Conservation (phyloP, 371 early-diverging fungal genomes). For the Mortierella sp. region DNA sequence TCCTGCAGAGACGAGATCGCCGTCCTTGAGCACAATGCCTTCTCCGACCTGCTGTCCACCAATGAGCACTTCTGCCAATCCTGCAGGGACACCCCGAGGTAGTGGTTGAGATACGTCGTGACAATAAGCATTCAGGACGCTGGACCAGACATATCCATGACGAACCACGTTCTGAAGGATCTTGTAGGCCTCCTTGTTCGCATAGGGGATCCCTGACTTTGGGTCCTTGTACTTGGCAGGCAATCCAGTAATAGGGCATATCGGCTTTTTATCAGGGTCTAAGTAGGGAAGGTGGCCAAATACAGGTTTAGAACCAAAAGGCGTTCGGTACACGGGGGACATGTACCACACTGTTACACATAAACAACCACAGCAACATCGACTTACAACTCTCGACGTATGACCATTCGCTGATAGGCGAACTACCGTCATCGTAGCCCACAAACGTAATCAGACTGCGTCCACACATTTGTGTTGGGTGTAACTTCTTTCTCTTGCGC, state of each 20-base stretch:
- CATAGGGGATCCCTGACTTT: conserved; percentile 68
- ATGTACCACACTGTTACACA: not conserved
- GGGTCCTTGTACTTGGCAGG: conserved; percentile 76
- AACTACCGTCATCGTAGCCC: conserved; percentile 41
- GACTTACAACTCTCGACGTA: conserved; percentile 40
- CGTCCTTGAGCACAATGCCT: conserved; percentile 48
- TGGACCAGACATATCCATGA: conserved; percentile 53
- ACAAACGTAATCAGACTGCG: conserved; percentile 48
- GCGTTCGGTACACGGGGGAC: not conserved
- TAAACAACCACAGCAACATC: not conserved
- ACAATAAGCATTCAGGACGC: conserved; percentile 48
- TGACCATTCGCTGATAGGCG: conserved; percentile 44
- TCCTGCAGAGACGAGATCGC: conserved; percentile 40
- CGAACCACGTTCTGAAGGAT: conserved; percentile 55
- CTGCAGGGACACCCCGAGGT: conserved; percentile 46
- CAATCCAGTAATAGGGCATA: conserved; percentile 76
- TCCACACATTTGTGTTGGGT: conserved; percentile 47
- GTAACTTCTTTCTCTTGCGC: conserved; percentile 41
- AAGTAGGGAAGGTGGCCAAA: not conserved
- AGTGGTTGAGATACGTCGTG: conserved; percentile 49
- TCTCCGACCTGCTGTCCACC: conserved; percentile 46
- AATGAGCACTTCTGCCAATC: conserved; percentile 50
- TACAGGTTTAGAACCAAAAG: not conserved
- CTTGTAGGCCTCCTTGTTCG: conserved; percentile 69
- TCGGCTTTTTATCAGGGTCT: conserved; percentile 54